These are phyloP conservation scores for Eucalyptus cladocalyx DNA, from an alignment of 345 rosid genomes.

Conservation along the genomic window DNA sequence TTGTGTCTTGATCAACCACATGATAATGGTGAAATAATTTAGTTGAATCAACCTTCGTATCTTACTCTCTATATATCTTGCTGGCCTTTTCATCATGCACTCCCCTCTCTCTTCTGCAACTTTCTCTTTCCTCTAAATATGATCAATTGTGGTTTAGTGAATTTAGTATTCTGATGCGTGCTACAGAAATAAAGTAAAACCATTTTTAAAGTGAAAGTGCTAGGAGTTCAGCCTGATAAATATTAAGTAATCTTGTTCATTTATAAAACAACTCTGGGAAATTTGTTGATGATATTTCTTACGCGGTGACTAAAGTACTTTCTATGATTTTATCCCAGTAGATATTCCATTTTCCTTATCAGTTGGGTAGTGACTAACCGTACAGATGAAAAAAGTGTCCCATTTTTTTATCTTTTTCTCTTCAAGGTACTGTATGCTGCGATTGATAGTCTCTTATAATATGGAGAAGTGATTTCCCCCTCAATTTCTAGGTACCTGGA, in stretches of 20 bases:
- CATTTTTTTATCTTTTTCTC: neutral
- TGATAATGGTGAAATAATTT: neutral
- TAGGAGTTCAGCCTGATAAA: neutral
- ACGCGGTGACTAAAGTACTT: neutral
- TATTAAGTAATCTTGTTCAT: neutral
- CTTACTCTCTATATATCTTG: neutral
- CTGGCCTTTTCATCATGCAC: neutral
- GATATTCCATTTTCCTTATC: neutral
- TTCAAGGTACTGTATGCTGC: neutral
- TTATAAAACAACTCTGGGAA: neutral
- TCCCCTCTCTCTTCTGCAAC: neutral
- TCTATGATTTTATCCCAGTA: neutral
- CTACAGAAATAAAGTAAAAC: neutral
- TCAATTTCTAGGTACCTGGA: slow-evolving; percentile 48
- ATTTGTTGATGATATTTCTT: neutral
- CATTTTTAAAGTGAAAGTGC: neutral
- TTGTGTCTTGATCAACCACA: neutral
- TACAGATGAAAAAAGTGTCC: neutral
- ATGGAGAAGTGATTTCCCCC: neutral
- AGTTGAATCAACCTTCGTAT: neutral
- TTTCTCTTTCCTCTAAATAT: neutral
- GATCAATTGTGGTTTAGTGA: neutral
- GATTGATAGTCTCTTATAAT: neutral
- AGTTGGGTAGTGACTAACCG: neutral
- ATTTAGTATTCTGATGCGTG: neutral